Percentiles rank a stretch among this genome's conserved stretches.
These are phyloP conservation scores for Colletotrichum godetiae DNA, from an alignment of 2,329 filamentous ascomycete genomes.

Conservation along the genomic window DNA sequence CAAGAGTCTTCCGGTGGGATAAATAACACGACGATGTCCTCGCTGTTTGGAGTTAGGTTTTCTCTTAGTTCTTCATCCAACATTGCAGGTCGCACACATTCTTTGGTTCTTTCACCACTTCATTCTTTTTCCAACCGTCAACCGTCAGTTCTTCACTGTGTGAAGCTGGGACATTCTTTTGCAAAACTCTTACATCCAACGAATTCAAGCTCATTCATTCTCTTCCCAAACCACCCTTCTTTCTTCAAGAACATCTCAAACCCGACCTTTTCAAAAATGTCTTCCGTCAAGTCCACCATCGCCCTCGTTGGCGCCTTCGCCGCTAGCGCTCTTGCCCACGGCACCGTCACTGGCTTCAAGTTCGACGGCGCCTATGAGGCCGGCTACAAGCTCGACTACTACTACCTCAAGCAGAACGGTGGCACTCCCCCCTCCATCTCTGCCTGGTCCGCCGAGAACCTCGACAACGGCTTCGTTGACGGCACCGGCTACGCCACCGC, in stretches of 20 bases:
- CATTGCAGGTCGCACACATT: slow-evolving; percentile 33
- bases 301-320: slow-evolving; percentile 36
- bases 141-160: slow-evolving; percentile 36
- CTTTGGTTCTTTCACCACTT: slow-evolving; percentile 30
- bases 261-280: slow-evolving; percentile 11
- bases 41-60: neutral
- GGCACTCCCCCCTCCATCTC: slow-evolving; percentile 37
- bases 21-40: slow-evolving; percentile 21
- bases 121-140: slow-evolving; percentile 29
- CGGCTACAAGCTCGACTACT: slow-evolving; percentile 39
- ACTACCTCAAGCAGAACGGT: slow-evolving; percentile 37
- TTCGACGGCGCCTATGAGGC: slow-evolving; percentile 26
- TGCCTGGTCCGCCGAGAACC: slow-evolving; percentile 55
- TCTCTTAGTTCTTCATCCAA: slow-evolving; percentile 22
- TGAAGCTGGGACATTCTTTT: slow-evolving; percentile 37
- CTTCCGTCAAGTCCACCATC: slow-evolving; percentile 25
- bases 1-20: neutral
- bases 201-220: slow-evolving; percentile 19
- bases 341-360: slow-evolving; percentile 29
- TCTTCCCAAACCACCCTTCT: neutral
- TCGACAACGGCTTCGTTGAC: slow-evolving; percentile 63
- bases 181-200: slow-evolving; percentile 27
- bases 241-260: neutral
- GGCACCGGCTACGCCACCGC: slow-evolving; percentile 49
- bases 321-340: slow-evolving; percentile 34